Conservation (phyloP, 1,284 basidiomycete genomes). For the Ganoderma resinaceum region DNA sequence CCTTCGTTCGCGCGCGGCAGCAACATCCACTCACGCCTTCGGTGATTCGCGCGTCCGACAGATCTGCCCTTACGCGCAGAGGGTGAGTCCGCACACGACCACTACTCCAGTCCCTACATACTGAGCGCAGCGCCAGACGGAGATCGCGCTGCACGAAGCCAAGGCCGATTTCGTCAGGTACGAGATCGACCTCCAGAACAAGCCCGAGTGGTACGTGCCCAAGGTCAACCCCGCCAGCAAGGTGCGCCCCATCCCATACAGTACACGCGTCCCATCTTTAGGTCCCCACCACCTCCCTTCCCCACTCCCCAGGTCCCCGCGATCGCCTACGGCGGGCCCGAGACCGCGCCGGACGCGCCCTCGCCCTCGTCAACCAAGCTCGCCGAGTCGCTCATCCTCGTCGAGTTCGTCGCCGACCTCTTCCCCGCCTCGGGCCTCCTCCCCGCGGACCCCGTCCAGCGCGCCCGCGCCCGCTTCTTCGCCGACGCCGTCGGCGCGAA, state of each 20-base stretch:
- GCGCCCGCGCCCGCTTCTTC: slow-evolving; percentile 66
- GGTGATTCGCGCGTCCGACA: neutral
- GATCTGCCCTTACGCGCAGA: slow-evolving; percentile 7
- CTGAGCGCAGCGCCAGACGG: slow-evolving; percentile 8
- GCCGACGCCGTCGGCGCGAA: slow-evolving; percentile 58
- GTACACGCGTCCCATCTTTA: too few relatives aligned
- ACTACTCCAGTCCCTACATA: neutral
- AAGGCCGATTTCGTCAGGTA: slow-evolving; percentile 32
- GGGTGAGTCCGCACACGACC: neutral
- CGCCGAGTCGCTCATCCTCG: slow-evolving; percentile 65
- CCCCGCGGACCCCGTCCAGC: slow-evolving; percentile 57
- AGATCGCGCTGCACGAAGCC: slow-evolving; percentile 32
- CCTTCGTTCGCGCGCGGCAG: neutral
- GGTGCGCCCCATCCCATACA: slow-evolving; percentile 34
- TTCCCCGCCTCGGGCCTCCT: slow-evolving; percentile 53
- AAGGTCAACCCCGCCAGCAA: slow-evolving; percentile 50
- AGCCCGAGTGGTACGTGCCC: slow-evolving; percentile 46
- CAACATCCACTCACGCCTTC: neutral
- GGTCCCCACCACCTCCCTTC: too few relatives aligned
- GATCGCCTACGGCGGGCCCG: slow-evolving; percentile 63
- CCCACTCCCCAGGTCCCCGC: slow-evolving; percentile 49
- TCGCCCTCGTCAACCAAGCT: slow-evolving; percentile 64
- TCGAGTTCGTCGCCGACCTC: slow-evolving; percentile 68
- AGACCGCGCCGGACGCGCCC: slow-evolving; percentile 56
- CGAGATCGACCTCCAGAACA: slow-evolving; percentile 42